Evolutionary conservation across 2,329 filamentous ascomycete species (phyloP).

Genomic region (Seiridium cupressi): DNA sequence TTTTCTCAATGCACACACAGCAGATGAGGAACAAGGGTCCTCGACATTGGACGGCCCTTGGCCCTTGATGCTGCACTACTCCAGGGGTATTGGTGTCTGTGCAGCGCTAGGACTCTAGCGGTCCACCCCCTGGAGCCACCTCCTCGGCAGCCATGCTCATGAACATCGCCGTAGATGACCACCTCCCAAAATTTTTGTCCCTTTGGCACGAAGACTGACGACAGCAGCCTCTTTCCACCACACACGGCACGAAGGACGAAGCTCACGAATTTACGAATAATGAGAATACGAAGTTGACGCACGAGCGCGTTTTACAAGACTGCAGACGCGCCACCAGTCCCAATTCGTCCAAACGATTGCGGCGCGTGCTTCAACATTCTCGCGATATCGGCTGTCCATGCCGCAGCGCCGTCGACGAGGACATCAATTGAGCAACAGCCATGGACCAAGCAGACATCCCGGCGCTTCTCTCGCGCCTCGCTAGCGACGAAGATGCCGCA

Average conservation of each 20-base stretch:
- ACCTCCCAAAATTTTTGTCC: background rate
- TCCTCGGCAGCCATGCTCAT: background rate
- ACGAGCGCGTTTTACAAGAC: background rate
- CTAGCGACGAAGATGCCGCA: conserved; percentile 79
- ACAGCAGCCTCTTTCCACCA: background rate
- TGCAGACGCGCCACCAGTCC: background rate
- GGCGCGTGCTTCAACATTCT: background rate
- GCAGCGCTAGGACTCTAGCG: too few relatives aligned
- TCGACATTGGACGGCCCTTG: too few relatives aligned
- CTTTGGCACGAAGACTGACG: background rate
- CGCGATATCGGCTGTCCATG: background rate
- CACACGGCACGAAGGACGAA: background rate
- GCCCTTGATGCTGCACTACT: too few relatives aligned
- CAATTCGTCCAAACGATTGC: background rate
- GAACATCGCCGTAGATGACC: background rate
- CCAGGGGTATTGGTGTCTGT: too few relatives aligned
- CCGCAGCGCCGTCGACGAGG: background rate
- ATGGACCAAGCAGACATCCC: conserved; percentile 70
- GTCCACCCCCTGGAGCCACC: background rate
- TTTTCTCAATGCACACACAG: too few relatives aligned
- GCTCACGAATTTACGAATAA: conserved; percentile 1
- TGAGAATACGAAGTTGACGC: background rate
- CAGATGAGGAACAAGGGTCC: too few relatives aligned
- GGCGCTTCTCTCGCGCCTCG: conserved; percentile 60
- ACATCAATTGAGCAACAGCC: conserved; percentile 9